Base-by-base conservation (phyloP, 78 protist species). In the Cavenderia fasciculata region DNA sequence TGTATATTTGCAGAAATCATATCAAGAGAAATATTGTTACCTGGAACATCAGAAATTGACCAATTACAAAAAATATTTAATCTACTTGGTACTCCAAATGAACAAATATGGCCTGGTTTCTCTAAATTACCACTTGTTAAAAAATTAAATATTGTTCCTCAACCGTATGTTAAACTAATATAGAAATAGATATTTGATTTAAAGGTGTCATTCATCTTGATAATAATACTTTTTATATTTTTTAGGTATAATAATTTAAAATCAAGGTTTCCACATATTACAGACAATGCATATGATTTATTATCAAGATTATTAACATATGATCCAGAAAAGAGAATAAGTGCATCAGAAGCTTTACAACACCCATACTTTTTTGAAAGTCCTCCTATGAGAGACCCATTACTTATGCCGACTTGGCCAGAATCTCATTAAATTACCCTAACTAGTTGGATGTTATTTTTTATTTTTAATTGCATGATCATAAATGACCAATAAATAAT, bases 1-100 rank as follows among this genome's bases (percentile, higher is more conserved):
- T 97, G 99, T 91, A 98, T 98, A 52, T 94, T 98, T 34, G 99
- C 98, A 0, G 99, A 99, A 95, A 75, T 99, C 85, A 74, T 87
- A 0, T 76, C 79, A 21, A 59, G 97, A 1, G 65, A 74, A 19
- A 97, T 99, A 2, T 68, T 99, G 36, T 89, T 99, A 78, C 96
- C 97, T 14, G 99, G 99, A 16, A 78, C 87, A 40, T 92, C 96
- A 18, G 99, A 98, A 38, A 82, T 95, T 5, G 99, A 98, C 74
- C 97, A 98, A 94, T 78, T 98, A 6, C 77, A 93, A 25, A 52
- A 61, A 27, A 86, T 93, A 18, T 93, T 71, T 27, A 72, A 59
- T 33, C 25, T 93, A 27, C 74, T 93, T 12, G 95, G 95, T n/a
- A 65, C 95, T 21, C 95, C 95, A 1, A 93, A 25, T 25, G 89